Evolutionary conservation across 306 rosid species (phyloP).

Genomic region (Prinsepia uniflora): DNA sequence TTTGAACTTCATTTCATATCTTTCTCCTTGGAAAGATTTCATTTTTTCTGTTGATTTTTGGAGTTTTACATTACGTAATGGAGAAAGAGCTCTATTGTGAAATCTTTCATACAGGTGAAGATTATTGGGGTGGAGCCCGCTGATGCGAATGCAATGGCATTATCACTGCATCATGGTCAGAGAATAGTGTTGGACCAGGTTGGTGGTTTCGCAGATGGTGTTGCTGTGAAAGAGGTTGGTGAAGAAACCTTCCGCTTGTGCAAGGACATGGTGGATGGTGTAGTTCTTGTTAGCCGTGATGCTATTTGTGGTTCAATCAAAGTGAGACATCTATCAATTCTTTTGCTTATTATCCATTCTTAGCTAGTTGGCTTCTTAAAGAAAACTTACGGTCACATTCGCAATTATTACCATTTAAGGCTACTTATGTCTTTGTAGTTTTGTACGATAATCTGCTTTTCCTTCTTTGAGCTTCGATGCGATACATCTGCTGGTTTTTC

Average conservation of each 20-base stretch:
- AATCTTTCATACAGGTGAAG: slow-evolving; percentile 55
- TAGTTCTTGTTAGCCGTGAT: slow-evolving; percentile 88
- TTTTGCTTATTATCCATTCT: background rate
- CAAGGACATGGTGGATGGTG: slow-evolving; percentile 80
- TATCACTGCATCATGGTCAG: slow-evolving; percentile 76
- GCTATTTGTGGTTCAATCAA: slow-evolving; percentile 94
- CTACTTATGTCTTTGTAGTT: background rate
- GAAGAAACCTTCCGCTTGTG: slow-evolving; percentile 88
- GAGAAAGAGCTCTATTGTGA: slow-evolving; percentile 9
- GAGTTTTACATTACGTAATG: background rate
- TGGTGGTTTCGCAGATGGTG: slow-evolving; percentile 97
- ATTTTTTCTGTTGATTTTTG: background rate
- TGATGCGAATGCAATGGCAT: slow-evolving; percentile 95
- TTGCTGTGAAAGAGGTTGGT: slow-evolving; percentile 98
- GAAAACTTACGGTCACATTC: background rate
- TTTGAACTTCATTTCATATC: background rate
- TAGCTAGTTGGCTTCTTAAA: background rate
- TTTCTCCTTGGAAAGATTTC: background rate
- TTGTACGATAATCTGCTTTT: no score
- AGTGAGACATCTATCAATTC: slow-evolving; percentile 41
- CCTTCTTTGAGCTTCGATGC: background rate
- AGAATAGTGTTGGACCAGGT: slow-evolving; percentile 79
- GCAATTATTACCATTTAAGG: background rate
- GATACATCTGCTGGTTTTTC: background rate
- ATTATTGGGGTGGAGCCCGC: slow-evolving; percentile 91